Evolutionary conservation across 2,329 filamentous ascomycete genomes (phyloP), one percentile per base, ranked within the genome.

Genomic region (Fusarium secorum): DNA sequence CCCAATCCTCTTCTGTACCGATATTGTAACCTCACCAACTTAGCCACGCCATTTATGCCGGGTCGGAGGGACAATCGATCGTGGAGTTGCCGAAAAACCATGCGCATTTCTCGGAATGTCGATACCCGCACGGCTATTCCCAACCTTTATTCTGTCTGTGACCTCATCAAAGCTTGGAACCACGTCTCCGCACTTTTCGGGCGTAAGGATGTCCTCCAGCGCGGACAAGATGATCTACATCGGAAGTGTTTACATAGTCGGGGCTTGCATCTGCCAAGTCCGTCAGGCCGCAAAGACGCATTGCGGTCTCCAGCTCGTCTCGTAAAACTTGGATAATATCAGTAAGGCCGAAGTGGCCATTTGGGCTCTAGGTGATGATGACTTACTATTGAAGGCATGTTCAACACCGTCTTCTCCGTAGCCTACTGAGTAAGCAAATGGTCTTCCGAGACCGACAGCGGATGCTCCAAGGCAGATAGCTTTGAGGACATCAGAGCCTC

Each of bases 171-270:
- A 58, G 55, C 55, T 51, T 58, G 17, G 55, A 58, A 32, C 33
- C 2, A 10, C 11, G 20, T 39, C 55, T 58, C 35, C 42, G 42
- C 33, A 58, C 33, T 38, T 38, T 49, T 39, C 44, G 33, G 55
- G 33, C 55, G 55, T 58, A 58, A 22, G 55, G 44, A 58, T 58
- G 55, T 30, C 44, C 44, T 22, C 55, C 55, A 24, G 18, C 14
- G 4, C 44, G 55, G 7, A 58, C 55, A 15, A 58, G 26, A 13
- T 51, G 55, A 13, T 51, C 55, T 13, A 58, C 22, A 26, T 58
- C 55, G 5, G 42, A 24, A 13, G 55, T 58, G 26, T 58, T 58
- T 15, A 58, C 42, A 11, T 39, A 58, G 44, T 58, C 55, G 20
- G 55, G 55, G n/a, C 55, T 58, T 17, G 44, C 55, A 18, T 58